Evolutionary conservation across 495 filamentous ascomycete species (phyloP), one percentile per base, ranked within the genome.

Genomic region (Hypoxylon perforatum): DNA sequence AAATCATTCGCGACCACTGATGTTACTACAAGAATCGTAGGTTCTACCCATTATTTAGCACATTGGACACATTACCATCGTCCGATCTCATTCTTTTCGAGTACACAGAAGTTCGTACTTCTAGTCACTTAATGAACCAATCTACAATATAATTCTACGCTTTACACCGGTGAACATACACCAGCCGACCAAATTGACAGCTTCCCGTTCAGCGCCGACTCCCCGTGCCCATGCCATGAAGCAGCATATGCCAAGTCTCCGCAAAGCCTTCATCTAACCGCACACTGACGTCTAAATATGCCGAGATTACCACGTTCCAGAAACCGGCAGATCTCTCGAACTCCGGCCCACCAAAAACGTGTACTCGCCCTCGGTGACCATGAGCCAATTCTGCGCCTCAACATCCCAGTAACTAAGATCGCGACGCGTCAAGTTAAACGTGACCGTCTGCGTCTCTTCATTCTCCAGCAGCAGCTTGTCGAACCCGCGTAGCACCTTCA

Each of bases 341-440:
- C 79, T 82, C 53, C 61, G 51, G 0, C 84, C 84, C n/a, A 85
- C 75, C 52, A 48, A 48, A 44, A 86, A 78, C 25, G 48, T 76
- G 58, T 82, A 84, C 52, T 73, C 52, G 0, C 81, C 84, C 19
- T 78, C 75, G 80, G 60, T 68, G 0, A 82, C 73, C 78, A 98
- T 84, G 9, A 90, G 85, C 94, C 94, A 98, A 73, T 97, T 97
- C 82, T 93, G 91, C 67, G 73, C 72, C 33, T 79, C 76, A 6
- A 88, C 84, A 67, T 91, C 89, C 95, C 95, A 98, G 67, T 94
- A 97, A 44, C 82, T 85, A 38, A 86, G 47, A 73, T 97, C 94
- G 65, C 90, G 86, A 60, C 94, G 85, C 18, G 87, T 94, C 18
- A 98, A 65, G 1, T 84, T 81, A 72, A 98, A 87, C n/a, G 80